Evolutionary conservation across 2,329 filamentous ascomycete genomes (phyloP), one percentile per base, ranked within the genome.

Genomic region (Aspergillus sp.): DNA sequence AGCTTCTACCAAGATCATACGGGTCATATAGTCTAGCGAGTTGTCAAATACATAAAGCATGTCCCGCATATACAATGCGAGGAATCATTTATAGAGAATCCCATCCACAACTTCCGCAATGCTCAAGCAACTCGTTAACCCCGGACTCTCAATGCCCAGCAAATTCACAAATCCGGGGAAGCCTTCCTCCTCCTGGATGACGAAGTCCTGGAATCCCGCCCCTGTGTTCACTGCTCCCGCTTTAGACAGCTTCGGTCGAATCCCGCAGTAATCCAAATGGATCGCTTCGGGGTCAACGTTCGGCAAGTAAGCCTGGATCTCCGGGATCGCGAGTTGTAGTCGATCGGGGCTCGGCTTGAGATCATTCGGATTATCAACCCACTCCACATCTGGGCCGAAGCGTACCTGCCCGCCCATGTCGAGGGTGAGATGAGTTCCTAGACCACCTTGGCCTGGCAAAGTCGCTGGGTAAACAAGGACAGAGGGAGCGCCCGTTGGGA

Each of bases 371-470:
- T 81, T 77, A 48, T 88, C 83, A 0, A 96, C 88, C 95, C 95
- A 98, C 73, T 98, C 91, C 13, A 97, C 89, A 70, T 99, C 95
- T 0, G 95, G 95, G 0, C 95, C 95, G 73, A 99, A 99, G 38
- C 91, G 88, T 43, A 98, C 83, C 1, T 90, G 85, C 0, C 93
- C 93, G 0, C 80, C 83, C 76, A 98, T 83, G 72, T 99, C 95
- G 56, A 98, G 83, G 1, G 95, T 99, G 17, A 99, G 80, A 74
- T 99, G 95, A 0, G 95, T 98, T 48, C 95, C 95, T 0, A 99
- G 93, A 0, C 95, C 93, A 51, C 86, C 93, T 20, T 88, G 84
- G 2, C 93, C 93, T 0, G 92, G 89, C 8, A 89, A 81, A 0
- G 93, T 92, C 0, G 89, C 92, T 0, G 95, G 95, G 70, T 98